phyloP scores from a whole-genome alignment of 805 yeast species.

The Candida dajiaensis region DNA sequence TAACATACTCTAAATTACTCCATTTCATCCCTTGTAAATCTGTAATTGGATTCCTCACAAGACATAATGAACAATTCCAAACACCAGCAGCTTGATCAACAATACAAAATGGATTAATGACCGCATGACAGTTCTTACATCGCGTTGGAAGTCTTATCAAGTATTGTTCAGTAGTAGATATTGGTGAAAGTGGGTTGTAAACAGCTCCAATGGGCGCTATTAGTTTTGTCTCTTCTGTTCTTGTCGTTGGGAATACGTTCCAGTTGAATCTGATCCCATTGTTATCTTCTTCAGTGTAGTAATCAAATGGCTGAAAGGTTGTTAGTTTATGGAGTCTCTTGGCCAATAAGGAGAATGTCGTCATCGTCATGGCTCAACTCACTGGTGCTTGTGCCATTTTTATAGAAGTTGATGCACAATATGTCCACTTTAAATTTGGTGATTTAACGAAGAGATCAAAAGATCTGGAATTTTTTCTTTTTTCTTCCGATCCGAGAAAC shows the following conservation, averaged over 20 bases:
- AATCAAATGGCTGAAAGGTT: not conserved
- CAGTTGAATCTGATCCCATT: constrained; percentile 64
- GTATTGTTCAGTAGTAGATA: constrained; percentile 33
- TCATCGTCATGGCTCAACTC: too few relatives aligned
- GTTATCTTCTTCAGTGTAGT: constrained; percentile 41
- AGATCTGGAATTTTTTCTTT: too few relatives aligned
- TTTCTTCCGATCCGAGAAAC: too few relatives aligned
- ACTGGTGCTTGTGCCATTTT: not conserved
- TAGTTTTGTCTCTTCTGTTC: constrained; percentile 80
- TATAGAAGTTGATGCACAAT: too few relatives aligned
- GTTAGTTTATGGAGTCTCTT: not conserved
- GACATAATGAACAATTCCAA: constrained; percentile 85
- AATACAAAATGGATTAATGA: constrained; percentile 78
- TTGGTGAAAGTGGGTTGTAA: constrained; percentile 90
- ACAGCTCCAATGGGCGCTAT: constrained; percentile 88
- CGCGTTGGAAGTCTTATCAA: constrained; percentile 43
- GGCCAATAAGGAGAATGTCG: too few relatives aligned
- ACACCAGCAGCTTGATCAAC: constrained; percentile 65
- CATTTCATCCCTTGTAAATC: constrained; percentile 37
- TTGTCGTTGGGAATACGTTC: constrained; percentile 83
- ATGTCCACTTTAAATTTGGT: too few relatives aligned
- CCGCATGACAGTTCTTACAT: constrained; percentile 74
- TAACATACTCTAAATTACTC: constrained; percentile 1
- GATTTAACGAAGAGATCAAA: not conserved
- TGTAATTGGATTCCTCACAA: constrained; percentile 50